Percentiles rank a stretch among this genome's conserved stretches.
Conservation (phyloP, 2,329 filamentous ascomycete species). For the Huntiella abstrusa region DNA sequence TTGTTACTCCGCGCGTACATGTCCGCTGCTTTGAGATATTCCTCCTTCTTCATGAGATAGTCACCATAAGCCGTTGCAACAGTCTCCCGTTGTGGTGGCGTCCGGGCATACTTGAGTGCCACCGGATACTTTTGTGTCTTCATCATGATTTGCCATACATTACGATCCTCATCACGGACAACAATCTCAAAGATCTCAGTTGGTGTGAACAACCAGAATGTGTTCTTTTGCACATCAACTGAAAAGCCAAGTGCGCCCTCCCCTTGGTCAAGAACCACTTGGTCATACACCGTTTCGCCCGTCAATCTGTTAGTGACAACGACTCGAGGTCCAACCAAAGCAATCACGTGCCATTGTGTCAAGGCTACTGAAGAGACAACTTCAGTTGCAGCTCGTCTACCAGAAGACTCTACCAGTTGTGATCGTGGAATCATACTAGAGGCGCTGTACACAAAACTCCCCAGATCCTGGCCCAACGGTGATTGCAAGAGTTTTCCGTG, state of each 20-base stretch:
- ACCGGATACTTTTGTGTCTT: slow-evolving; percentile 72
- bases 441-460: slow-evolving; percentile 56
- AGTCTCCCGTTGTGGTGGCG: slow-evolving; percentile 64
- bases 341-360: slow-evolving; percentile 84
- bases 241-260: slow-evolving; percentile 69
- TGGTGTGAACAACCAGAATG: slow-evolving; percentile 87
- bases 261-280: slow-evolving; percentile 62
- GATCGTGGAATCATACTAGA: slow-evolving; percentile 60
- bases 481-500: slow-evolving; percentile 59
- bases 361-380: slow-evolving; percentile 62
- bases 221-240: slow-evolving; percentile 84
- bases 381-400: slow-evolving; percentile 48
- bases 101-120: slow-evolving; percentile 70
- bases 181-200: slow-evolving; percentile 89
- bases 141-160: slow-evolving; percentile 90
- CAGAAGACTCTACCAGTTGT: slow-evolving; percentile 51
- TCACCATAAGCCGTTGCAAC: slow-evolving; percentile 87
- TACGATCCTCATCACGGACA: slow-evolving; percentile 71
- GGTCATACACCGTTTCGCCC: slow-evolving; percentile 70
- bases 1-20: slow-evolving; percentile 94
- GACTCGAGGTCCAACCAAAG: slow-evolving; percentile 63
- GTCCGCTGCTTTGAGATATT: slow-evolving; percentile 68
- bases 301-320: slow-evolving; percentile 77
- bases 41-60: slow-evolving; percentile 61
- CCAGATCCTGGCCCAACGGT: slow-evolving; percentile 41